Percentiles rank a stretch among this genome's conserved stretches.
These are phyloP conservation scores for Penicillium malachiteum DNA, from an alignment of 495 filamentous ascomycete species.

Conservation along the genomic window DNA sequence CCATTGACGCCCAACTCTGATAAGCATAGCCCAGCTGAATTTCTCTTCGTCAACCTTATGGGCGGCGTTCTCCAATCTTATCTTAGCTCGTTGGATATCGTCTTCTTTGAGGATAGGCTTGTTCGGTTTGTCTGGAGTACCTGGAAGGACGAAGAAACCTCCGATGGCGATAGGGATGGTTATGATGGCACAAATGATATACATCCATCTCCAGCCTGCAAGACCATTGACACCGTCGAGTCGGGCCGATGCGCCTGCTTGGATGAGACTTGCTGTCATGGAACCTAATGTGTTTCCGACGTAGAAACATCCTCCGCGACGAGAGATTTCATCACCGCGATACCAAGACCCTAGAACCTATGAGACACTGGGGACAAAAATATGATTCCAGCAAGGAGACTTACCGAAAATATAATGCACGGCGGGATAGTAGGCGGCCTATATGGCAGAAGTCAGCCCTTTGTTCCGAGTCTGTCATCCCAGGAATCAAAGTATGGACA, in stretches of 20 bases:
- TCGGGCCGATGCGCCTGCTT: slow-evolving; percentile 41
- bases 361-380: neutral
- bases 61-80: slow-evolving; percentile 29
- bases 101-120: slow-evolving; percentile 35
- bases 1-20: slow-evolving; percentile 30
- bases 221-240: slow-evolving; percentile 49
- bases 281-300: slow-evolving; percentile 49
- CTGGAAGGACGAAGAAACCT: slow-evolving; percentile 40
- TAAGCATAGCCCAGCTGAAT: slow-evolving; percentile 27
- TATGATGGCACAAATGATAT: slow-evolving; percentile 51
- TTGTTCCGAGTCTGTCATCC: neutral
- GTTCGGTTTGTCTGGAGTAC: slow-evolving; percentile 46
- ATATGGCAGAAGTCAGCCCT: slow-evolving; percentile 3
- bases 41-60: slow-evolving; percentile 23
- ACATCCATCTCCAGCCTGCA: slow-evolving; percentile 56
- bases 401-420: slow-evolving; percentile 49
- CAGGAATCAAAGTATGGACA: neutral
- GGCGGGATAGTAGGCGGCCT: slow-evolving; percentile 44
- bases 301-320: slow-evolving; percentile 50
- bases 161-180: slow-evolving; percentile 49
- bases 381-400: slow-evolving; percentile 14
- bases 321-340: slow-evolving; percentile 39
- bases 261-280: slow-evolving; percentile 50
- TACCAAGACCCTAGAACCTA: slow-evolving; percentile 41
- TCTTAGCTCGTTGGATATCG: slow-evolving; percentile 35